Evolutionary conservation across 495 filamentous ascomycete species (phyloP), one percentile per base, ranked within the genome.

Genomic region (Aspergillus olivimuriae): DNA sequence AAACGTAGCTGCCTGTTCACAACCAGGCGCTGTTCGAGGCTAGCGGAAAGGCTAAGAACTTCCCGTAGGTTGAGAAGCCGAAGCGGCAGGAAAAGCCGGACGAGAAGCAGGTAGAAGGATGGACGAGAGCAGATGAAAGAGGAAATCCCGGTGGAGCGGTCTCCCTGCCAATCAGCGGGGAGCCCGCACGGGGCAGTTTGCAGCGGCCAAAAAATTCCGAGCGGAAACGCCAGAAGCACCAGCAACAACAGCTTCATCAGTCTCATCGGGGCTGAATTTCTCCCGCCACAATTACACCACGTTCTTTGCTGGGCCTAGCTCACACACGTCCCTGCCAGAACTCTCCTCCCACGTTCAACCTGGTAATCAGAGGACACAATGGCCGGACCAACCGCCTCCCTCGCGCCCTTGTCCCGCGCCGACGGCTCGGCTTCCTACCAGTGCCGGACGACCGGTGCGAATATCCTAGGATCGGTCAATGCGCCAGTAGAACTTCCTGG

Each of bases 391-490:
- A 58, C 57, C 35, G 61, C 58, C 10, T 57, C 60, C 5, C 56
- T 73, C 34, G 58, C 65, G 6, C 72, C 76, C 50, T 78, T 96
- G 4, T 64, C 74, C 43, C 83, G 84, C 30, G 74, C 89, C 21
- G 89, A 96, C 61, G 92, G 92, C 39, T 97, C 92, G 39, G 89
- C 89, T 7, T 86, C 78, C 22, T 91, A 88, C 59, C 79, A 82
- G 12, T 74, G 68, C 33, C 67, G 62, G 7, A 73, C 77, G 44
- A 82, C 84, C 35, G 86, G 86, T 24, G 94, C 85, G 62, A 82
- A 80, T 39, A 75, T 97, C 48, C 77, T 92, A 36, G 87, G 82
- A 41, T 81, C 87, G 10, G 88, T 94, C 47, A 95, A 91, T 60
- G 92, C 87, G 0, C 92, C 92, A n/a, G 75, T 96, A 51, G 91